Evolutionary conservation across 495 filamentous ascomycete genomes (phyloP), one percentile per base, ranked within the genome.

Genomic region (Thermochaetoides thermophila): DNA sequence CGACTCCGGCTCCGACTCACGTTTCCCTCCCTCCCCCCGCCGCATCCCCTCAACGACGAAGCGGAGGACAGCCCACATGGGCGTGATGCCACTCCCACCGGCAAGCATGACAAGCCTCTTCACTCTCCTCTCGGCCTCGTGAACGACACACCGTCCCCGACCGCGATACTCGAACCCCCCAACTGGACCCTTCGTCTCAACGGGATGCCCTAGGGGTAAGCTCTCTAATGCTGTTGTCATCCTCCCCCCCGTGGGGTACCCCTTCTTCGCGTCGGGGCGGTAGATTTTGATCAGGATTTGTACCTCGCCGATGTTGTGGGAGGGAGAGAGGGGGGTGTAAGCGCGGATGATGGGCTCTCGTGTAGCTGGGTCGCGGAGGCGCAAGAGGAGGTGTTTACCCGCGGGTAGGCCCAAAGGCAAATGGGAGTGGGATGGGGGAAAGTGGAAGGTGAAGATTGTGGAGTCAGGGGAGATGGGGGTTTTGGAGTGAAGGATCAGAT

Each of bases 151-250:
- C 7, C 55, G 42, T 0, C 87, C 84, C 1, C 61, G 50, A 2
- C 79, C 78, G 0, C 75, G 55, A 43, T 95, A 96, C 45, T 80
- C 71, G 34, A 96, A 87, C 48, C 84, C 79, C 4, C 87, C 87
- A 1, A 84, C 79, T 0, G 87, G 87, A 0, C 87, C 87, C 57
- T 93, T 94, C 63, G 92, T 81, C 17, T 93, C 81, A 21, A 89
- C 73, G 6, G 60, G 57, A 13, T 78, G 68, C 17, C 78, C 81
- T 1, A 84, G 45, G 2, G 77, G 66, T 1, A 94, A 61, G 15
- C 65, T 48, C 27, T 93, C 81, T 4, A 96, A 62, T 1, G 81
- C 80, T 52, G 73, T 69, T 12, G 81, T 85, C 86, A 96, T 94
- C 38, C 73, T 74, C 0, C 87, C n/a, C n/a, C n/a, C n/a, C n/a